Base-by-base conservation (phyloP, 345 rosid species). In the Chamaenerion angustifolium region DNA sequence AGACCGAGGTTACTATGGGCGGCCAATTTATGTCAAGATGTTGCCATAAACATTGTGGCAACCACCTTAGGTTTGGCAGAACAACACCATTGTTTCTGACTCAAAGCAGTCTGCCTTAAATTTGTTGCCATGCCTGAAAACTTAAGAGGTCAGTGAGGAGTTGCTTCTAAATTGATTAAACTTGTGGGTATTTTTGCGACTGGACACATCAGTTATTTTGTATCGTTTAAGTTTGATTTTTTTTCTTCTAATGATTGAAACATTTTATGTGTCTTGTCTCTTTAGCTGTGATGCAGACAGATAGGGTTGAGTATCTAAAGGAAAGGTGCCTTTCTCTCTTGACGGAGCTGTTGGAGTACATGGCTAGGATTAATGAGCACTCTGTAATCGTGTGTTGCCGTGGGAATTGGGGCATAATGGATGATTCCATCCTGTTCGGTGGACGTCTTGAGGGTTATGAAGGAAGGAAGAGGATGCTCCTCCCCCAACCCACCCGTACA, bases 1-100 rank as follows among this genome's bases (percentile, higher is more conserved):
- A 73, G 92, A 69, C 80, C 84, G 47, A 77, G 75, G 63, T 57
- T 81, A 62, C 71, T 85, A 2, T 85, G 84, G 23, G 90, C 81
- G 63, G 62, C 79, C 42, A 71, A 75, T 49, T 85, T 88, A 8
- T 78, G 92, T 56, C 76, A 77, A 60, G 79, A 73, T 64, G 80
- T 88, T 56, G n/a, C 82, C 43, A 76, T 71, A 61, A 69, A 84
- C 68, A 77, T 88, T 0, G 92, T 81, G 40, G 92, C 96, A 60
- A 84, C 85, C 13, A 78, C 84, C 3, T 64, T 88, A 54, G 85
- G 92, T 81, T n/a, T n/a, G n/a, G n/a, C n/a, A n/a, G n/a, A n/a
- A 62, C 96, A 76, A 63, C 92, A 88, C 64, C 87, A 84, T 25
- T 79, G 90, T 61, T 70, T 68, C 54, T 78, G 69, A 67, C 60